Conservation (phyloP, 345 rosid species). For the Ceriops tagal region DNA sequence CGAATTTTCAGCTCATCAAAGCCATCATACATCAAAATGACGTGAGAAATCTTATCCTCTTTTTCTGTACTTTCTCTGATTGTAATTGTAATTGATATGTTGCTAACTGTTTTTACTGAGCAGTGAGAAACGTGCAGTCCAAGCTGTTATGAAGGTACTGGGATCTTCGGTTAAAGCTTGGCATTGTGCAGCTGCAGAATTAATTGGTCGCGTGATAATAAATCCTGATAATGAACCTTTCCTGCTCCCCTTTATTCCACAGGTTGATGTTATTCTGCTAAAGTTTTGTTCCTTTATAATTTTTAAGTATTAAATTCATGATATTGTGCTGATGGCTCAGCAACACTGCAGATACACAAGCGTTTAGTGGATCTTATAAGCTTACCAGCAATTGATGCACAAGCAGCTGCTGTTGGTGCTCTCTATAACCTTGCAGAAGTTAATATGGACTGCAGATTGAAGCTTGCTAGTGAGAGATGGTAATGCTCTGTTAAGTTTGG, state of each 20-base stretch:
- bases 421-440: constrained; percentile 92
- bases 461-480: constrained; percentile 98
- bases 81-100: constrained; percentile 12
- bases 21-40: constrained; percentile 72
- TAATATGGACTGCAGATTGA: constrained; percentile 93
- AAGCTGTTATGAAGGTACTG: constrained; percentile 85
- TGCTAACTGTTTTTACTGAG: constrained; percentile 23
- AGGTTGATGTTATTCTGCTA: constrained; percentile 40
- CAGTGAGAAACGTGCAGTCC: constrained; percentile 88
- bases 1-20: constrained; percentile 84
- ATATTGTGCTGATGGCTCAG: constrained; percentile 8
- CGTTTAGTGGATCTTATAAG: constrained; percentile 87
- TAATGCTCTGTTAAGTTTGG: constrained; percentile 15
- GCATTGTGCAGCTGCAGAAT: constrained; percentile 97
- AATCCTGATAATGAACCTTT: constrained; percentile 96
- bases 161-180: constrained; percentile 75
- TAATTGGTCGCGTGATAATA: constrained; percentile 89
- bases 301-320: background rate
- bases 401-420: constrained; percentile 96
- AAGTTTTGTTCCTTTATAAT: background rate
- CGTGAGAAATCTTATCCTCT: constrained; percentile 46
- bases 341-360: constrained; percentile 68
- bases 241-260: constrained; percentile 79
- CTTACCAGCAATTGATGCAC: constrained; percentile 72
- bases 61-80: constrained; percentile 12